These are phyloP conservation scores for Phaeomoniella chlamydospora DNA, from an alignment of 2,329 filamentous ascomycete species.

Conservation along the genomic window DNA sequence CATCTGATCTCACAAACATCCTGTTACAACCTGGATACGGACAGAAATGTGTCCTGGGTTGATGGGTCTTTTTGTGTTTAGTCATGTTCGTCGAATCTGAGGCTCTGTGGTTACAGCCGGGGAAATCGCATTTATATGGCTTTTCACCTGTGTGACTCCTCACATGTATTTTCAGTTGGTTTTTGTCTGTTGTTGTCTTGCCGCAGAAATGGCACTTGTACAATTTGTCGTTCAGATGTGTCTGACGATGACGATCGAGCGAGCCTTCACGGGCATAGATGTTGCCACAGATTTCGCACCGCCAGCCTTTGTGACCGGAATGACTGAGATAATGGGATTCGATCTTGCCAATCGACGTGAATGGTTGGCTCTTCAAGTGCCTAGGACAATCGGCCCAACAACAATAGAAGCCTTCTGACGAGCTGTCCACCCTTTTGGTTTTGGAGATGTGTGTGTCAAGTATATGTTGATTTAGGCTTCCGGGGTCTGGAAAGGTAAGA, in stretches of 20 bases:
- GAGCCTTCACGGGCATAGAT: neutral
- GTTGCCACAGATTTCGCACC: neutral
- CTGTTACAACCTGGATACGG: neutral
- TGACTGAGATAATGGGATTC: neutral
- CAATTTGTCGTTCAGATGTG: neutral
- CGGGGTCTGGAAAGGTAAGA: neutral
- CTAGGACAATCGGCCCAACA: neutral
- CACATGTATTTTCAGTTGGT: slow-evolving; percentile 79
- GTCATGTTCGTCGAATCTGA: neutral
- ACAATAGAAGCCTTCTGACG: neutral
- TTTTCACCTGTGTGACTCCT: slow-evolving; percentile 80
- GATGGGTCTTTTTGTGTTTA: neutral
- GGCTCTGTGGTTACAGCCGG: slow-evolving; percentile 38
- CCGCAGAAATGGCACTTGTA: neutral
- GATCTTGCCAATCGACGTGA: neutral
- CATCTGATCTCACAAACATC: neutral
- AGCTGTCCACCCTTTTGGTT: neutral
- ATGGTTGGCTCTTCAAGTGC: neutral
- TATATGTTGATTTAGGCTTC: neutral
- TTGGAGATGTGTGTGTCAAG: neutral
- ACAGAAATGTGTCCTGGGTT: neutral
- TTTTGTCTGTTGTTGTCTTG: slow-evolving; percentile 23
- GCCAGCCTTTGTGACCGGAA: neutral
- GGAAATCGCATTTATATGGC: slow-evolving; percentile 64
- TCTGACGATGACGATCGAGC: neutral